Evolutionary conservation across 495 filamentous ascomycete genomes (phyloP).

Genomic region (Poronia punctata): DNA sequence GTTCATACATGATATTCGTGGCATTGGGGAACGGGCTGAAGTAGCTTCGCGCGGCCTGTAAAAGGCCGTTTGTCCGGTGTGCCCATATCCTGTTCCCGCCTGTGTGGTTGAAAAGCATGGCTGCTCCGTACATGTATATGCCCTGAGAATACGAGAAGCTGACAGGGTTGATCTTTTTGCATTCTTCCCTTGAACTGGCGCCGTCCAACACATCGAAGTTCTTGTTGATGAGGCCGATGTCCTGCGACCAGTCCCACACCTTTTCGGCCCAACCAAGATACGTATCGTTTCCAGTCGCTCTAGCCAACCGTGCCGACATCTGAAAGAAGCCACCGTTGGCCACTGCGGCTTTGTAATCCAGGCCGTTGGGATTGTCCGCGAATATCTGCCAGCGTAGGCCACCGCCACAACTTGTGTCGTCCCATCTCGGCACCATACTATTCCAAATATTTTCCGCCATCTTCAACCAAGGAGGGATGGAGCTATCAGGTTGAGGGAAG

Average conservation of each 20-base stretch:
- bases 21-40: constrained; percentile 33
- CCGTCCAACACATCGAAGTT: constrained; percentile 52
- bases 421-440: constrained; percentile 55
- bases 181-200: constrained; percentile 36
- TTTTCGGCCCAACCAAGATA: constrained; percentile 64
- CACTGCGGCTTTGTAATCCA: constrained; percentile 64
- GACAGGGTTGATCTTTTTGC: constrained; percentile 35
- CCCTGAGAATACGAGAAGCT: constrained; percentile 60
- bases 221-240: constrained; percentile 43
- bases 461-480: constrained; percentile 54
- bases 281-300: constrained; percentile 56
- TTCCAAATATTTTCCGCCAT: constrained; percentile 44
- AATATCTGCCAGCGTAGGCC: constrained; percentile 85
- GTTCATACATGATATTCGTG: constrained; percentile 58
- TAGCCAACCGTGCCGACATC: constrained; percentile 58
- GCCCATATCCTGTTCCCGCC: constrained; percentile 45
- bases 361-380: constrained; percentile 63
- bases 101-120: constrained; percentile 58
- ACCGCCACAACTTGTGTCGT: constrained; percentile 57
- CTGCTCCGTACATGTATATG: constrained; percentile 59
- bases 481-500: constrained; percentile 55
- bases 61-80: constrained; percentile 40
- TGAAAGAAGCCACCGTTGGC: constrained; percentile 66
- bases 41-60: constrained; percentile 32
- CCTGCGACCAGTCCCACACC: constrained; percentile 60